Evolutionary conservation across 305 asterid genomes (phyloP).

Genomic region (Rubia occidens): DNA sequence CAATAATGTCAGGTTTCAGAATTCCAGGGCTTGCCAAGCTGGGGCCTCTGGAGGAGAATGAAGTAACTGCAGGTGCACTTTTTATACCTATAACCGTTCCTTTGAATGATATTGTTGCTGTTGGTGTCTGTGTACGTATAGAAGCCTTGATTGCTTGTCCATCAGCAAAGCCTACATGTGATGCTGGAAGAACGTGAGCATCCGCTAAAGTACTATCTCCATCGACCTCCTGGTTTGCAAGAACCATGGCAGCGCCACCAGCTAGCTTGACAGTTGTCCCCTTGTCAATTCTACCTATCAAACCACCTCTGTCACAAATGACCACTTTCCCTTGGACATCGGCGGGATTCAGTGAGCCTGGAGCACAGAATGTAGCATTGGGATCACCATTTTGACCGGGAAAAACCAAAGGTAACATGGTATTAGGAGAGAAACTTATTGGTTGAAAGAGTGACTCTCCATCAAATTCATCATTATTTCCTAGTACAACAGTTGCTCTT

Average conservation of each 20-base stretch:
- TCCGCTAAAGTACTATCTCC: constrained; percentile 17
- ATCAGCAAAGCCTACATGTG: constrained; percentile 22
- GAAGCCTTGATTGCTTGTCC: constrained; percentile 30
- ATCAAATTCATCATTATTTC: constrained; percentile 14
- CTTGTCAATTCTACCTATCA: not conserved
- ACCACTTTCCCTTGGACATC: constrained; percentile 34
- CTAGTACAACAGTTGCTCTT: constrained; percentile 18
- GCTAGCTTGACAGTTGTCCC: constrained; percentile 35
- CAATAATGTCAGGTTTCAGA: too few species aligned
- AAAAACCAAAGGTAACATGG: constrained; percentile 29
- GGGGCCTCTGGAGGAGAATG: too few species aligned
- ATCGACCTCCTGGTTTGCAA: constrained; percentile 15
- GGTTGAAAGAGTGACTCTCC: constrained; percentile 40
- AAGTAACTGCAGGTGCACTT: constrained; percentile 28
- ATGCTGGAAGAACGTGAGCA: constrained; percentile 29
- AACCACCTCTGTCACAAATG: constrained; percentile 28
- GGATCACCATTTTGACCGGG: constrained; percentile 23
- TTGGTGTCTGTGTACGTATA: constrained; percentile 23
- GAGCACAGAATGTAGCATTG: constrained; percentile 17
- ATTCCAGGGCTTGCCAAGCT: too few species aligned
- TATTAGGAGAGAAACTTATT: constrained; percentile 20
- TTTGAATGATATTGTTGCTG: constrained; percentile 26
- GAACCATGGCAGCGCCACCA: constrained; percentile 50
- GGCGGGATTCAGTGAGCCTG: constrained; percentile 18
- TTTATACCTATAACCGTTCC: constrained; percentile 34